phyloP scores from a whole-genome alignment of 495 filamentous ascomycete genomes.

The Diplogelasinospora grovesii region DNA sequence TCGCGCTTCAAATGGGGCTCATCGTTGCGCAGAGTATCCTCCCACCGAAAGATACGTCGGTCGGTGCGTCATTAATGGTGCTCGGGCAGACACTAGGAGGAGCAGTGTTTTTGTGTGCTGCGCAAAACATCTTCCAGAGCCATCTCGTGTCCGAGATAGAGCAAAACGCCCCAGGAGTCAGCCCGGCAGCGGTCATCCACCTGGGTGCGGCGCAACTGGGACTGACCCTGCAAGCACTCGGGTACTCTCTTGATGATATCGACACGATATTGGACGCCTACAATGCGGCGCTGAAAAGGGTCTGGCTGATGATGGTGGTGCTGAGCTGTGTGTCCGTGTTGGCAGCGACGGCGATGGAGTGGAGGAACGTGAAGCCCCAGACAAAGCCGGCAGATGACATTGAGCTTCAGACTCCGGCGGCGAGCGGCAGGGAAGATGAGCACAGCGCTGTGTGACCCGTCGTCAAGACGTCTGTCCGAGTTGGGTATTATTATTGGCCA shows the following conservation, averaged over 20 bases:
- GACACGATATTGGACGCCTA: constrained; percentile 35
- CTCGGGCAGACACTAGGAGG: constrained; percentile 55
- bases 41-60: constrained; percentile 43
- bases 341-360: constrained; percentile 40
- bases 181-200: constrained; percentile 12
- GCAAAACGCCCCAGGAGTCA: constrained; percentile 19
- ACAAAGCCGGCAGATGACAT: no score
- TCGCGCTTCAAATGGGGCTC: constrained; percentile 51
- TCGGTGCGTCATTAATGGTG: constrained; percentile 51
- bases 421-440: no score
- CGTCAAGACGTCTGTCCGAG: no score
- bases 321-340: constrained; percentile 36
- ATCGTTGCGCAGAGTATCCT: constrained; percentile 48
- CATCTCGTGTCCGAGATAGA: constrained; percentile 38
- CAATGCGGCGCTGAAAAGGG: constrained; percentile 33
- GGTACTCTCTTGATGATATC: constrained; percentile 8
- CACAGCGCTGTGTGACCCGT: no score
- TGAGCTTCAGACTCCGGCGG: no score
- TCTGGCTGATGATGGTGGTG: constrained; percentile 38
- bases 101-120: constrained; percentile 53
- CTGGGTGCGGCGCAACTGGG: constrained; percentile 40
- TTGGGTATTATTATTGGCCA: no score
- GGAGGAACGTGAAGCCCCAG: constrained; percentile 47
- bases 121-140: constrained; percentile 51
- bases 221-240: constrained; percentile 2